These are phyloP conservation scores for Xylaria polymorpha DNA, from an alignment of 2,329 filamentous ascomycete genomes.

Conservation along the genomic window DNA sequence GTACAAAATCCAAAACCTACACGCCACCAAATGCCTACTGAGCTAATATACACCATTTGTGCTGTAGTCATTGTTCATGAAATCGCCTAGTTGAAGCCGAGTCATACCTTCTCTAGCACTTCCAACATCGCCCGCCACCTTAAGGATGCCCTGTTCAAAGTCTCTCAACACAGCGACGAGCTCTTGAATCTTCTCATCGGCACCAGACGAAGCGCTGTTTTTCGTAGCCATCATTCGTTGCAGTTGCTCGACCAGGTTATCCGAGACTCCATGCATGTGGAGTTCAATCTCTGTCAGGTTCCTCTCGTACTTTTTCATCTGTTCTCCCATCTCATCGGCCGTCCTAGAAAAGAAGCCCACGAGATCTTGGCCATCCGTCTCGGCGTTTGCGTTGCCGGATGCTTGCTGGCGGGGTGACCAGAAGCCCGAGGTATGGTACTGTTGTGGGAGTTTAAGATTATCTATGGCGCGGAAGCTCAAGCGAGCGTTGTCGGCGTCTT, in stretches of 20 bases:
- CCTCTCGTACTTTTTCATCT: constrained; percentile 66
- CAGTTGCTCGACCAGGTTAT: constrained; percentile 68
- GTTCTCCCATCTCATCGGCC: constrained; percentile 69
- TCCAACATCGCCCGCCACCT: constrained; percentile 71
- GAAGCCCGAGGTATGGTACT: constrained; percentile 61
- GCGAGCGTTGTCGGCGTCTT: constrained; percentile 56
- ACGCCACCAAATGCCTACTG: constrained; percentile 25
- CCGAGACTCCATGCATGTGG: constrained; percentile 72
- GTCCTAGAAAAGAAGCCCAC: constrained; percentile 73
- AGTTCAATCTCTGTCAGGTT: constrained; percentile 73
- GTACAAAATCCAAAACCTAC: constrained; percentile 31
- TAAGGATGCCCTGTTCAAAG: constrained; percentile 73
- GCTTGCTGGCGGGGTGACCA: constrained; percentile 55
- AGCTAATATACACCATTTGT: constrained; percentile 48
- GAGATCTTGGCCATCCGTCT: constrained; percentile 67
- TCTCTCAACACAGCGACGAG: constrained; percentile 71
- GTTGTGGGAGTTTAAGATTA: constrained; percentile 60
- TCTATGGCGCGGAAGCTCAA: constrained; percentile 60
- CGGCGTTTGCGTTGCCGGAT: constrained; percentile 57
- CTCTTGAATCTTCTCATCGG: constrained; percentile 61
- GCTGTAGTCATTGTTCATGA: constrained; percentile 51
- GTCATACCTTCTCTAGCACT: constrained; percentile 70
- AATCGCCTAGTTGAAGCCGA: constrained; percentile 64
- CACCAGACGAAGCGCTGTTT: constrained; percentile 51
- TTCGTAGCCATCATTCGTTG: constrained; percentile 62